A percentile compares a stretch with the other conserved stretches of the same genome.
phyloP scores from a whole-genome alignment of 495 filamentous ascomycete genomes.

The Penicillium crystallinum region DNA sequence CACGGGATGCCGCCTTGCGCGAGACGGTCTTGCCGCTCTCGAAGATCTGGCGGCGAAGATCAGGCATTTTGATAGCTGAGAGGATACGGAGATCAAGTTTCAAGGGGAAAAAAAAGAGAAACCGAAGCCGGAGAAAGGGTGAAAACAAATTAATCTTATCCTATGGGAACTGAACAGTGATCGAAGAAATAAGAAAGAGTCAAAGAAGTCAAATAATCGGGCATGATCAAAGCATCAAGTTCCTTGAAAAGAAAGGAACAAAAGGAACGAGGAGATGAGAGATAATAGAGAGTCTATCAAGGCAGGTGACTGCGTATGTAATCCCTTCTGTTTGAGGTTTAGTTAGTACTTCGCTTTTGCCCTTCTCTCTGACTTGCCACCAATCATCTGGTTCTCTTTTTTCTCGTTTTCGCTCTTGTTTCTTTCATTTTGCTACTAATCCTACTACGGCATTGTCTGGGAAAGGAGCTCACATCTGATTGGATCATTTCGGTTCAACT shows the following conservation, averaged over 20 bases:
- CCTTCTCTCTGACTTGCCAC: background rate
- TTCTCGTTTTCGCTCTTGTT: too few species aligned
- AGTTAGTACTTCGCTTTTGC: too few species aligned
- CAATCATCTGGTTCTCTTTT: too few species aligned
- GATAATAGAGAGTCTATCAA: background rate
- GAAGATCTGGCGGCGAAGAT: constrained; percentile 70
- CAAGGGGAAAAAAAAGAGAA: background rate
- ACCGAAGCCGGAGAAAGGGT: background rate
- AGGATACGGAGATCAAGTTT: constrained; percentile 6
- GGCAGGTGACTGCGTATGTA: constrained; percentile 6
- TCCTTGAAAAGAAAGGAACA: background rate
- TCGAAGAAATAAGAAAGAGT: constrained; percentile 9
- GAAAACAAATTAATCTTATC: constrained; percentile 10
- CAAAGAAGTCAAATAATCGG: background rate
- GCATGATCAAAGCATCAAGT: constrained; percentile 1
- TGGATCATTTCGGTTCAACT: too few species aligned
- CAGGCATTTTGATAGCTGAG: constrained; percentile 32
- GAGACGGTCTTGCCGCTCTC: constrained; percentile 92
- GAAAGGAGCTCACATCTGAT: too few species aligned
- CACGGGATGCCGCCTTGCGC: constrained; percentile 73
- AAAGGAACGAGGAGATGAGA: background rate
- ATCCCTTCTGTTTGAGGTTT: background rate
- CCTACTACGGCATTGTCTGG: too few species aligned
- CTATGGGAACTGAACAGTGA: constrained; percentile 27
- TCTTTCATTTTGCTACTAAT: too few species aligned